Conservation (phyloP, 2,329 filamentous ascomycete species). For the Colletotrichum aenigma region DNA sequence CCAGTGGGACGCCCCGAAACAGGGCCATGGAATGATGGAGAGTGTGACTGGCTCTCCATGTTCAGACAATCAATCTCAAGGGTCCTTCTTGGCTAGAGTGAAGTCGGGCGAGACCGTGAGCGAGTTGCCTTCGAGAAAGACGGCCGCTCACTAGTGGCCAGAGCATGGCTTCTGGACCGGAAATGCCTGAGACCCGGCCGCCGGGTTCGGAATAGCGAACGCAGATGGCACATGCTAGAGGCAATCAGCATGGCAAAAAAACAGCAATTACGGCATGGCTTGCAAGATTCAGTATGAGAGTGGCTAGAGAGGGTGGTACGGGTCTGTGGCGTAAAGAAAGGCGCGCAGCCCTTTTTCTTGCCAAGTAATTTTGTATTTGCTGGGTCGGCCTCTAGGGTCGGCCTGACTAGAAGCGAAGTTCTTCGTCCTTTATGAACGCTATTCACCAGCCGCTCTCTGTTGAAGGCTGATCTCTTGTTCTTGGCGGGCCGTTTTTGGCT, state of each 20-base stretch:
- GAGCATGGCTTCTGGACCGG: slow-evolving; percentile 8
- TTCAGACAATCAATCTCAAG: not conserved
- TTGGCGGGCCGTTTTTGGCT: slow-evolving; percentile 14
- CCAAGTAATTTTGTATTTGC: not conserved
- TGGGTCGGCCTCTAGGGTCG: not conserved
- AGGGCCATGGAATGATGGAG: not conserved
- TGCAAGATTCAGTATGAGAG: not conserved
- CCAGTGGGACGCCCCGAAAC: not conserved
- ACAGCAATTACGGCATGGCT: slow-evolving; percentile 11
- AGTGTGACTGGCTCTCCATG: not conserved
- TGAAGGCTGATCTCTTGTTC: slow-evolving; percentile 19
- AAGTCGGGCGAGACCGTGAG: not conserved
- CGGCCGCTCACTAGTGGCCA: not conserved
- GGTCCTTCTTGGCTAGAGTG: not conserved
- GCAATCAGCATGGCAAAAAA: not conserved
- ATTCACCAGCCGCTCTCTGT: slow-evolving; percentile 16
- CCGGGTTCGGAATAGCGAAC: not conserved
- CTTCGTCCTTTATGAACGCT: not conserved
- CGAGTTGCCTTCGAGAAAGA: not conserved
- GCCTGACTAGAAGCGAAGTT: slow-evolving; percentile 10
- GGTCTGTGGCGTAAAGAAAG: not conserved
- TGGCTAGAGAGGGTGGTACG: not conserved
- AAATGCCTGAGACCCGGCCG: not conserved
- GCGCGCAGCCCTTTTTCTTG: not conserved
- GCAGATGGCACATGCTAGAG: not conserved